Evolutionary conservation across 768 basidiomycete genomes (phyloP).

Genomic region (Phlebiopsis gigantea): DNA sequence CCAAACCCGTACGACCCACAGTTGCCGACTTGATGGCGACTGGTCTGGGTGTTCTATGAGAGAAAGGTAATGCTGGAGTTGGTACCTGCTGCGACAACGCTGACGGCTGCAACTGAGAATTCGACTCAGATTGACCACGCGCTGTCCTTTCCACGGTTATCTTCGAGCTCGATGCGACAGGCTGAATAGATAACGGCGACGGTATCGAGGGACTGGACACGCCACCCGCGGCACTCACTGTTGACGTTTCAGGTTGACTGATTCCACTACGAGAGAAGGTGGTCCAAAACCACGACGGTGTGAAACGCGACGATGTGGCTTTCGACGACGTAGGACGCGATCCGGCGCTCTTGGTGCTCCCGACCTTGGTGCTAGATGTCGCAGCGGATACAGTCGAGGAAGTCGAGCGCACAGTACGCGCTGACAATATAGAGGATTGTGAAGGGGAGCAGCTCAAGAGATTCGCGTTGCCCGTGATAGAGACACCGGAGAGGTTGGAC

Average conservation of each 20-base stretch:
- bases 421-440: conserved; percentile 58
- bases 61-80: neutral
- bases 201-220: conserved; percentile 24
- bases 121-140: neutral
- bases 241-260: conserved; percentile 58
- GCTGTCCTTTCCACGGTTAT: neutral
- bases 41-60: conserved; percentile 34
- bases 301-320: conserved; percentile 35
- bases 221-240: conserved; percentile 44
- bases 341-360: neutral
- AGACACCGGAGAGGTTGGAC: neutral
- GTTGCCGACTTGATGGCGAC: conserved; percentile 30
- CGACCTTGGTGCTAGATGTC: conserved; percentile 11
- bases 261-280: conserved; percentile 56
- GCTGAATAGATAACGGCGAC: conserved; percentile 1
- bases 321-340: neutral
- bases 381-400: conserved; percentile 32
- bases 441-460: conserved; percentile 57
- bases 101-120: neutral
- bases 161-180: conserved; percentile 18
- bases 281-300: conserved; percentile 77
- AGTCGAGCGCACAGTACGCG: conserved; percentile 42
- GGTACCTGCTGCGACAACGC: neutral
- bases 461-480: neutral
- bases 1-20: conserved; percentile 38